phyloP scores from a whole-genome alignment of 2,329 filamentous ascomycete genomes.

The Pseudogymnoascus sp. region DNA sequence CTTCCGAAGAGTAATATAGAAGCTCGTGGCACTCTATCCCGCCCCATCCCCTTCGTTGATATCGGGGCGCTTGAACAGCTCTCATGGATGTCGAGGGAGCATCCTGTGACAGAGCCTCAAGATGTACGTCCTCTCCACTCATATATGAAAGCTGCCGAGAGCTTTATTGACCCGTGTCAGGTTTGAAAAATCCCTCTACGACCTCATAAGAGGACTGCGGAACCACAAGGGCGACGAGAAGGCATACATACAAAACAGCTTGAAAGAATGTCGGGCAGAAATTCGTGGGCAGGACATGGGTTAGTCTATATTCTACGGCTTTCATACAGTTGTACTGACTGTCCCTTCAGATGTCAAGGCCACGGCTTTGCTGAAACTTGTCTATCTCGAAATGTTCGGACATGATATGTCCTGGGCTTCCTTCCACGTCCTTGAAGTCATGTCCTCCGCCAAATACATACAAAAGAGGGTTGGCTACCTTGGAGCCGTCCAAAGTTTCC shows the following conservation, averaged over 20 bases:
- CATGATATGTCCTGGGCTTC: constrained; percentile 99
- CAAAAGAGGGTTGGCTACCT: constrained; percentile 95
- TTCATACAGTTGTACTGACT: constrained; percentile 14
- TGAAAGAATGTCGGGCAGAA: constrained; percentile 93
- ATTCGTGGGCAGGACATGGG: constrained; percentile 91
- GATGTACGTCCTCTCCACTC: constrained; percentile 3
- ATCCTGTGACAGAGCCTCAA: background rate
- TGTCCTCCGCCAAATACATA: constrained; percentile 90
- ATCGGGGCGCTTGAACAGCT: background rate
- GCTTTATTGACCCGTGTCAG: constrained; percentile 38
- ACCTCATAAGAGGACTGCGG: constrained; percentile 92
- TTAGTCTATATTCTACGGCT: constrained; percentile 34
- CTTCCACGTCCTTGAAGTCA: constrained; percentile 97
- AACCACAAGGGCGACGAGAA: constrained; percentile 94
- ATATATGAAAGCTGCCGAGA: background rate
- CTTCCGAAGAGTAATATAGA: background rate
- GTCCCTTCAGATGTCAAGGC: constrained; percentile 72
- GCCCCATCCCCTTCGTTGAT: background rate
- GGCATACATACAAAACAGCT: constrained; percentile 86
- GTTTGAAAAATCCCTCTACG: constrained; percentile 99
- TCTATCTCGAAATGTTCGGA: constrained; percentile 98
- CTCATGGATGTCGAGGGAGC: background rate
- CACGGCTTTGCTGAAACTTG: constrained; percentile 87
- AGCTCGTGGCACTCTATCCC: background rate
- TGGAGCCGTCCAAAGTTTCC: constrained; percentile 91